These are phyloP conservation scores for Scheffersomyces parashehatae DNA, from an alignment of 1,139 yeast genomes.

Conservation along the genomic window DNA sequence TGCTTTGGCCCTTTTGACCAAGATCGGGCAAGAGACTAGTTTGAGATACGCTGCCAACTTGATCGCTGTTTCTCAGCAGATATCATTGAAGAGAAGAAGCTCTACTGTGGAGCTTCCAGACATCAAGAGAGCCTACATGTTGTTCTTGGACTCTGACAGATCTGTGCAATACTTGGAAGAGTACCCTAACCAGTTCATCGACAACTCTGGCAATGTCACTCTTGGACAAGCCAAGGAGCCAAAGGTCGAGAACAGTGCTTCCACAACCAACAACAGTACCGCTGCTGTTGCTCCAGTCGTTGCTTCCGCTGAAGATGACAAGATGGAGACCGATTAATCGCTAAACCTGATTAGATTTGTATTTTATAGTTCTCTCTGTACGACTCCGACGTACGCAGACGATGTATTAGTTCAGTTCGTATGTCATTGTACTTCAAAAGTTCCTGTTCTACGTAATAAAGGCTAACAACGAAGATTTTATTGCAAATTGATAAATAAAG, in stretches of 20 bases:
- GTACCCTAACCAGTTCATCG: constrained; percentile 66
- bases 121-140: constrained; percentile 81
- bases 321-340: constrained; percentile 50
- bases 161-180: constrained; percentile 80
- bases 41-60: constrained; percentile 91
- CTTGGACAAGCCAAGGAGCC: constrained; percentile 32
- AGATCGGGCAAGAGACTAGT: constrained; percentile 90
- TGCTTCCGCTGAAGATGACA: constrained; percentile 27
- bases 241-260: constrained; percentile 7
- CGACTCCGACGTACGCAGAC: too few relatives aligned
- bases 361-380: too few relatives aligned
- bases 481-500: too few relatives aligned
- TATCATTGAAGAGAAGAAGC: constrained; percentile 79
- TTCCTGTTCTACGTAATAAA: too few relatives aligned
- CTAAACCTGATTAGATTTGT: too few relatives aligned
- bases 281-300: constrained; percentile 9
- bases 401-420: too few relatives aligned
- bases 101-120: constrained; percentile 74
- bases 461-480: too few relatives aligned
- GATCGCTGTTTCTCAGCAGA: constrained; percentile 84
- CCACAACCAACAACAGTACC: constrained; percentile 2
- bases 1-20: constrained; percentile 86
- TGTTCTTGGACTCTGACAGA: constrained; percentile 86
- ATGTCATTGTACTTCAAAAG: too few relatives aligned
- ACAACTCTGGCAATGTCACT: constrained; percentile 66